Percentiles rank a stretch among this genome's conserved stretches.
These are phyloP conservation scores for Komagataella kurtzmanii DNA, from an alignment of 805 yeast genomes.

Conservation along the genomic window DNA sequence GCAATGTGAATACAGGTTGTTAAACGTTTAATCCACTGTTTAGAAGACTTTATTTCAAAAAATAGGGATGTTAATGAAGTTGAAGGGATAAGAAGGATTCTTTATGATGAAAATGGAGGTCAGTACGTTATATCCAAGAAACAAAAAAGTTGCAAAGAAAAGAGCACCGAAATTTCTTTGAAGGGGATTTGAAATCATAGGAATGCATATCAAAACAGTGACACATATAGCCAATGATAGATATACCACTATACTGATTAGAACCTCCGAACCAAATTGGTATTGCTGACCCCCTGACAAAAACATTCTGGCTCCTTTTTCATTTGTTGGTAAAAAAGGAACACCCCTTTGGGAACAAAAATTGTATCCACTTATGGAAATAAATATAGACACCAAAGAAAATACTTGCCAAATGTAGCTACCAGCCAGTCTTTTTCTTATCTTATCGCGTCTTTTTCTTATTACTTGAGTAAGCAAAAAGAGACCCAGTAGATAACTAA, in stretches of 20 bases:
- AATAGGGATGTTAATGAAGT: constrained; percentile 4
- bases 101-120: constrained; percentile 30
- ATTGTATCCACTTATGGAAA: constrained; percentile 48
- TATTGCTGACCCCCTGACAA: constrained; percentile 53
- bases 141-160: constrained; percentile 17
- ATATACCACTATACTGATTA: constrained; percentile 39
- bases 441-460: constrained; percentile 30
- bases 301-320: constrained; percentile 32
- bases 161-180: constrained; percentile 7
- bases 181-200: constrained; percentile 6
- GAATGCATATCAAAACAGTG: constrained; percentile 26
- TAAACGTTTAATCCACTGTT: too few species aligned
- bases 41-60: constrained; percentile 2
- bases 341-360: constrained; percentile 46
- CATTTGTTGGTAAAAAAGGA: constrained; percentile 46
- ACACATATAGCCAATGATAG: constrained; percentile 26
- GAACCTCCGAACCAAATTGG: constrained; percentile 61
- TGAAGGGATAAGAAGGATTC: constrained; percentile 34
- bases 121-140: constrained; percentile 24
- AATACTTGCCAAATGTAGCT: constrained; percentile 1
- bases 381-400: constrained; percentile 21
- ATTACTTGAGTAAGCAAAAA: constrained; percentile 29
- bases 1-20: too few species aligned
- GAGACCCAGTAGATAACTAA: constrained; percentile 29
- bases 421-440: constrained; percentile 8